Conservation (phyloP, 2,329 filamentous ascomycete species). For the Aspergillus hortae region DNA sequence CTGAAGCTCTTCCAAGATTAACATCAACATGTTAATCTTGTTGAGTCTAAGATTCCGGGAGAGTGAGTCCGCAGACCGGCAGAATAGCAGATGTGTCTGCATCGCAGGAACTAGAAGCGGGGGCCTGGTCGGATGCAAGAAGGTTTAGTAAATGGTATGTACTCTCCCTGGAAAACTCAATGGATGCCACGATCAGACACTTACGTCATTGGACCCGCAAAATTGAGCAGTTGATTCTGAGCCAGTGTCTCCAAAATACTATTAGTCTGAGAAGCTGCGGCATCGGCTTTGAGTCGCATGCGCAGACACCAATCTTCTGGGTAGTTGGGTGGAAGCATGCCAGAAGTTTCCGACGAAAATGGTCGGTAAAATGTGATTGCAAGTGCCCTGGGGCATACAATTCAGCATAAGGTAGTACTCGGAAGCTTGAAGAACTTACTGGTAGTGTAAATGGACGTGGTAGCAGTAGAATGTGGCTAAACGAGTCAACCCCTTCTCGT, state of each 20-base stretch:
- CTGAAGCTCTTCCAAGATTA: conserved; percentile 29
- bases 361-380: conserved; percentile 28
- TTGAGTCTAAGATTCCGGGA: conserved; percentile 26
- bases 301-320: conserved; percentile 8
- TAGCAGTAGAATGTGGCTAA: conserved; percentile 19
- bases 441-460: conserved; percentile 28
- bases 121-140: conserved; percentile 11
- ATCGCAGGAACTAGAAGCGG: conserved; percentile 30
- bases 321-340: conserved; percentile 10
- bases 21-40: conserved; percentile 30
- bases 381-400: conserved; percentile 14
- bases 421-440: conserved; percentile 13
- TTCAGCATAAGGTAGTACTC: conserved; percentile 2
- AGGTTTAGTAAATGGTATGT: background rate
- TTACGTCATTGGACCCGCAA: conserved; percentile 25
- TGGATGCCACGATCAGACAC: background rate
- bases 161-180: too few species aligned
- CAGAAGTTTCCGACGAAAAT: conserved; percentile 20
- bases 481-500: conserved; percentile 8
- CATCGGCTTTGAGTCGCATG: conserved; percentile 19
- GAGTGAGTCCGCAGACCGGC: conserved; percentile 20
- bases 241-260: conserved; percentile 20
- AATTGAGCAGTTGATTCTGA: conserved; percentile 15
- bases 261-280: conserved; percentile 16
- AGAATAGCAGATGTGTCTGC: conserved; percentile 30